Conservation (phyloP, 495 filamentous ascomycete species). For the Echria macrotheca region DNA sequence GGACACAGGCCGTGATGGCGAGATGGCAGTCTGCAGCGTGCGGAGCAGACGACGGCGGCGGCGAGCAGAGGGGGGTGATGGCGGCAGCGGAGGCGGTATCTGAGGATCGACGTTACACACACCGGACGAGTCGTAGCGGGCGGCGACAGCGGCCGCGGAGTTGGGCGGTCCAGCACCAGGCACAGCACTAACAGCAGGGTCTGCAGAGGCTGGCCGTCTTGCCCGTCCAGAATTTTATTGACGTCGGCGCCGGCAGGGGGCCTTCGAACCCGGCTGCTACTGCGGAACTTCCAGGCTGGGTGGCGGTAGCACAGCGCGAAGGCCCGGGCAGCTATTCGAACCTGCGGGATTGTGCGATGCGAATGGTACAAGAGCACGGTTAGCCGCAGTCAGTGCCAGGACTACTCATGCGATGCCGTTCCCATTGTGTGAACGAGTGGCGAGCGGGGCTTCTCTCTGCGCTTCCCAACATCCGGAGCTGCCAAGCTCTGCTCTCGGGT, state of each 20-base stretch:
- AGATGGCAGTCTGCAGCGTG: constrained; percentile 6
- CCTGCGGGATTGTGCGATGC: constrained; percentile 18
- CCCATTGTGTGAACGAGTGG: constrained; percentile 1
- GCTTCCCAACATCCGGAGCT: too few species aligned
- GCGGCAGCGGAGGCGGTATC: constrained; percentile 10
- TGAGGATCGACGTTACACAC: constrained; percentile 15
- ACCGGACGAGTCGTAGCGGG: not conserved
- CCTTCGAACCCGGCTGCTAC: not conserved
- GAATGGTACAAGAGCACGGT: constrained; percentile 13
- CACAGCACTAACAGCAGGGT: not conserved
- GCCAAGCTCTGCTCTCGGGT: not conserved
- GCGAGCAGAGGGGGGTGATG: constrained; percentile 13
- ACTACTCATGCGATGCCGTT: too few species aligned
- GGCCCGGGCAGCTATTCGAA: constrained; percentile 10
- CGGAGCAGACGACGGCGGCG: not conserved
- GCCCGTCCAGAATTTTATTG: too few species aligned
- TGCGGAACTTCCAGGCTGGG: too few species aligned
- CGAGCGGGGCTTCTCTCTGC: not conserved
- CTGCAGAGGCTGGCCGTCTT: too few species aligned
- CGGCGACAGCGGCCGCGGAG: not conserved
- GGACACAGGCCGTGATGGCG: not conserved
- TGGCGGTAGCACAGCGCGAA: constrained; percentile 4
- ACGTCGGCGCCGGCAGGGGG: not conserved
- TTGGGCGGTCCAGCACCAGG: not conserved
- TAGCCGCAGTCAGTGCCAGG: constrained; percentile 20